Evolutionary conservation across 352 stramenopile species (phyloP), one percentile per base, ranked within the genome.

Genomic region (Pythium coloratum): DNA sequence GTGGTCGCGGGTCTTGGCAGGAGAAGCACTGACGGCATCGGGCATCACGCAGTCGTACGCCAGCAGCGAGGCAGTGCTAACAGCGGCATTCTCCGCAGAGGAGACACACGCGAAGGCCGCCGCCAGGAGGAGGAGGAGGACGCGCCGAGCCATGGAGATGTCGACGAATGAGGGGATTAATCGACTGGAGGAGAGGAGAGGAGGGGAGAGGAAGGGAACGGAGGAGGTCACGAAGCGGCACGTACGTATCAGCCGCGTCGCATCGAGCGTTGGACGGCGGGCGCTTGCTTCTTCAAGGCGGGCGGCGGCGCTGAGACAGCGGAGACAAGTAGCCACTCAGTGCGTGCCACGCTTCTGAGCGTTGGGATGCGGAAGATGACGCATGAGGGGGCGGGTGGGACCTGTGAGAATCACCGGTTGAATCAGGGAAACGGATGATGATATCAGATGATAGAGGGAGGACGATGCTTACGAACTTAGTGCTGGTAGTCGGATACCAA

Each of bases 341-440:
- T 49, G 40, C 40, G 18, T 8, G 40, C 40, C 40, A 49, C 40
- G 40, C 13, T 49, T 49, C 3, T 18, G 38, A 12, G 8, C 13
- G 9, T 26, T 24, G 54, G 54, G 54, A 60, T 38, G 55, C 30
- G 32, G 33, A 26, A 16, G 34, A 60, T 42, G 30, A 59, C 14
- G 58, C 54, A 51, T 64, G 44, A 64, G 58, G 40, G 42, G n/a
- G 42, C 36, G 38, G 51, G 54, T 40, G 24, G 24, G 54, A 64
- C 59, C 59, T 66, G 33, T 33, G 26, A 54, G 34, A 66, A 51
- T 28, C 13, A 9, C 2, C 2, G 53, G 53, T 67, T 67, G 61
- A 67, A 67, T 61, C 51, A 53, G 8, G 40, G 61, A 67, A 61
- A 67, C 53, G 36, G 61, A 55, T 20, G 51, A n/a, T 5, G 30